Base-by-base conservation (phyloP, 176 grass and related monocot genomes). In the Phragmites australis region DNA sequence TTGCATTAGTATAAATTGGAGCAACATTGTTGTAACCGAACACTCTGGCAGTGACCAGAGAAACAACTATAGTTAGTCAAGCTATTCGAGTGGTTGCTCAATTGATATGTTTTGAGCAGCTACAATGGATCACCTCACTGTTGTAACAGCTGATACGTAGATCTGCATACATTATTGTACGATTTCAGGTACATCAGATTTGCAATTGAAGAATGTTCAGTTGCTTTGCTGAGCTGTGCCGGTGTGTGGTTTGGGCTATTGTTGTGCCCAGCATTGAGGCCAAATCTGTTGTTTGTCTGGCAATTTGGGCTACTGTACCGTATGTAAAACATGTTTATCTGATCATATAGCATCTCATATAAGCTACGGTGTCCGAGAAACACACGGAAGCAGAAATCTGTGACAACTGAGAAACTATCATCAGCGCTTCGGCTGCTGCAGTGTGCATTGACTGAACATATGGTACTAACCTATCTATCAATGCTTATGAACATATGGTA, bases 61-160 rank as follows among this genome's bases (percentile, higher is more conserved):
- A n/a, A n/a, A n/a, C n/a, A n/a, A n/a, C n/a, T n/a, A n/a, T n/a
- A n/a, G n/a, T n/a, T n/a, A 48, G 68, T 57, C 11, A 30, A 44
- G 63, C 70, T 41, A 59, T 72, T 44, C 47, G 15, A 18, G 30
- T 22, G 40, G 25, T 30, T 83, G 59, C 31, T 66, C 18, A n/a
- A 21, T 73, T 79, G 32, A 37, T 71, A 40, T 73, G 22, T 58
- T 77, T 52, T 54, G 32, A 81, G 76, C 21, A 64, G 61, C 71
- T 39, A 41, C 46, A 15, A 44, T 76, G 6, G n/a, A 59, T 80
- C 2, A 14, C 21, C 30, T 48, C 44, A 67, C 76, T 84, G 77
- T 73, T 87, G 81, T 87, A 81, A 75, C 62, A 57, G 12, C 26
- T 79, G 51, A 54, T 64, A 54, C 75, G 69, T 64, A 75, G 57